Percentiles rank a stretch among this genome's conserved stretches.
Evolutionary conservation across 2,329 filamentous ascomycete genomes (phyloP).

Genomic region (Penicillium sp.): DNA sequence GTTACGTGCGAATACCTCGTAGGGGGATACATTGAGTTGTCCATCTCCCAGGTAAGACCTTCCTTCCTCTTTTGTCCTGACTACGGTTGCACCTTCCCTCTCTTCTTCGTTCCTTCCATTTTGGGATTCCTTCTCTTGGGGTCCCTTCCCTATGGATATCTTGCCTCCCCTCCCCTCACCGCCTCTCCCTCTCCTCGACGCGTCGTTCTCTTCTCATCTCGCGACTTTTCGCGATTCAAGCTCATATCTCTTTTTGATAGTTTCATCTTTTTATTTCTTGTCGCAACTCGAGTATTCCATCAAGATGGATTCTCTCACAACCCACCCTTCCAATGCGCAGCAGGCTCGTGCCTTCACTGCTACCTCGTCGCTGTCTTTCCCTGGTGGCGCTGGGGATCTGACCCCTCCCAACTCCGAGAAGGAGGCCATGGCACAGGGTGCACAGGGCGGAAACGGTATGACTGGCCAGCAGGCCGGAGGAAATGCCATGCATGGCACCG

Average conservation of each 20-base stretch:
- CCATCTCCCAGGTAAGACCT: constrained; percentile 73
- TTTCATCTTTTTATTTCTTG: neutral
- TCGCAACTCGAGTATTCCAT: constrained; percentile 38
- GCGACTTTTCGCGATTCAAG: neutral
- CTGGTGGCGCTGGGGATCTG: constrained; percentile 77
- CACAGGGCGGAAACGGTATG: constrained; percentile 49
- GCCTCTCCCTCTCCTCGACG: neutral
- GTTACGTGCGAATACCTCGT: constrained; percentile 24
- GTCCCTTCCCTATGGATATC: too few species aligned
- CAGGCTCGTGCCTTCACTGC: constrained; percentile 97
- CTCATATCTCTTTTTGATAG: neutral
- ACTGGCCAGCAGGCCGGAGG: constrained; percentile 57
- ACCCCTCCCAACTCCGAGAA: constrained; percentile 75
- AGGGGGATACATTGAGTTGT: constrained; percentile 97
- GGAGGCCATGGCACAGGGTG: constrained; percentile 52
- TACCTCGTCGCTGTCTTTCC: constrained; percentile 87
- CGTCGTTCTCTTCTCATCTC: neutral
- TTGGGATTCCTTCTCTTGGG: neutral
- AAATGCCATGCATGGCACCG: constrained; percentile 66
- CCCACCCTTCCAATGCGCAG: constrained; percentile 84
- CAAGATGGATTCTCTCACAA: constrained; percentile 84
- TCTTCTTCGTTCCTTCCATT: too few species aligned
- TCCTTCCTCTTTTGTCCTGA: neutral
- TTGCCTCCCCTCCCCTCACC: neutral
- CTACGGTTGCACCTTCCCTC: neutral